phyloP scores from a whole-genome alignment of 106 monocot species.

The Gastrodia elata region DNA sequence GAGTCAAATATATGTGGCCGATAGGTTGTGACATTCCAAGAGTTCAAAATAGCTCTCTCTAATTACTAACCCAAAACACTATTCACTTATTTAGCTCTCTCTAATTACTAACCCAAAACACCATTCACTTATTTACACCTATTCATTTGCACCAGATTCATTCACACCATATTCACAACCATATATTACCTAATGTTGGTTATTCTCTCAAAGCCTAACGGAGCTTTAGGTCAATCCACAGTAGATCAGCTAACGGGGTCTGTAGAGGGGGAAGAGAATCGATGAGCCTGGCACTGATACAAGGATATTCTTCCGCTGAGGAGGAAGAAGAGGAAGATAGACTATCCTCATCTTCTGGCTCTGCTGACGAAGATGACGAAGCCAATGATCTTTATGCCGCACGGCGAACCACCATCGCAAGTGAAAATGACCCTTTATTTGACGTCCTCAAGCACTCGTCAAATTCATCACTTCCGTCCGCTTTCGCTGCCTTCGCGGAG shows the following conservation, averaged over 20 bases:
- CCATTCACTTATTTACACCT: too few species aligned
- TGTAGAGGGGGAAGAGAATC: background rate
- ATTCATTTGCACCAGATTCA: too few species aligned
- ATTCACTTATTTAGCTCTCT: too few species aligned
- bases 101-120: too few species aligned
- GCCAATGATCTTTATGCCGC: background rate
- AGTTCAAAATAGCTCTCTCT: too few species aligned
- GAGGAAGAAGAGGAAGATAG: constrained; percentile 19
- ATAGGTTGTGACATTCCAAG: too few species aligned
- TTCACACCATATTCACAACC: too few species aligned
- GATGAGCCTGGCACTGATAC: constrained; percentile 71
- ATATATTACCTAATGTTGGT: too few species aligned
- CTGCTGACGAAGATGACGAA: constrained; percentile 17
- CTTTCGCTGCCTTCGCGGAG: constrained; percentile 73
- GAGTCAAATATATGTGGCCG: too few species aligned
- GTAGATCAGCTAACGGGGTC: background rate
- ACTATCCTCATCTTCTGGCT: constrained; percentile 1
- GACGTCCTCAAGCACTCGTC: constrained; percentile 1
- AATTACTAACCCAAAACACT: too few species aligned
- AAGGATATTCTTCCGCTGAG: constrained; percentile 72
- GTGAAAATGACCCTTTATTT: background rate
- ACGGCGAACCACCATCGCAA: constrained; percentile 2
- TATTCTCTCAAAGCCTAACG: background rate
- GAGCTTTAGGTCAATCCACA: background rate
- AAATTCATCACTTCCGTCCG: constrained; percentile 58